Base-by-base conservation (phyloP, 768 basidiomycete species). In the Leccinellum rugosiceps region DNA sequence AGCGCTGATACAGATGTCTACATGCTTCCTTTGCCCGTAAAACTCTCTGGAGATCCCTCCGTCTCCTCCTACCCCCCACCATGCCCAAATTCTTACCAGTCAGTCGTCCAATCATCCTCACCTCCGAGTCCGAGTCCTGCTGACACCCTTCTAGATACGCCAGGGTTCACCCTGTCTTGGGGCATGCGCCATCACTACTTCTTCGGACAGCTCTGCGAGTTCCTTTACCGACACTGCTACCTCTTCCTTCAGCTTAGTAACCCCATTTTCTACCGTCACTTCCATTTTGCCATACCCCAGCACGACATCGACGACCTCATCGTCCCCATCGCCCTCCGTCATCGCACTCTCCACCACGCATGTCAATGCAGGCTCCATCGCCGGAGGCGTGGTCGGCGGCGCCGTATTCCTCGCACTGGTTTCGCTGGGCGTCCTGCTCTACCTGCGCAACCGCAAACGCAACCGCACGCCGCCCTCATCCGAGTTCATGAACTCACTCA, bases 401-500 rank as follows among this genome's bases (percentile, higher is more conserved):
- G 66, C 82, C 32, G 58, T 77, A 9, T 58, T 80, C 44, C 58
- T 82, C 55, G 58, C 71, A 10, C 61, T 80, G 47, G 32, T 77
- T 15, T 47, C 67, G 6, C 52, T 77, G 8, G 72, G 63, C 31
- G 31, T 74, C n/a, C 57, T 84, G 49, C 38, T 81, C 47, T 65
- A 78, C 59, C 63, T 77, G 14, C 80, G 78, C 43, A 73, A 76
- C 17, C 78, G 78, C 21, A 56, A 54, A 19, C 75, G 74, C 43
- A 74, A 66, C 25, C 77, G 73, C 51, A 75, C 72, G n/a, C 76
- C 83, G 1, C 86, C 87, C 4, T 85, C 85, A 15, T 76, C 83
- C 17, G 84, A 85, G 60, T 87, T 86, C 67, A 68, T 82, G 43
- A 66, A 71, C 21, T 67, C 68, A 30, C 56, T 70, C 53, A 60